Conservation (phyloP, 371 early-diverging fungal genomes). For the Mucor circinelloides region DNA sequence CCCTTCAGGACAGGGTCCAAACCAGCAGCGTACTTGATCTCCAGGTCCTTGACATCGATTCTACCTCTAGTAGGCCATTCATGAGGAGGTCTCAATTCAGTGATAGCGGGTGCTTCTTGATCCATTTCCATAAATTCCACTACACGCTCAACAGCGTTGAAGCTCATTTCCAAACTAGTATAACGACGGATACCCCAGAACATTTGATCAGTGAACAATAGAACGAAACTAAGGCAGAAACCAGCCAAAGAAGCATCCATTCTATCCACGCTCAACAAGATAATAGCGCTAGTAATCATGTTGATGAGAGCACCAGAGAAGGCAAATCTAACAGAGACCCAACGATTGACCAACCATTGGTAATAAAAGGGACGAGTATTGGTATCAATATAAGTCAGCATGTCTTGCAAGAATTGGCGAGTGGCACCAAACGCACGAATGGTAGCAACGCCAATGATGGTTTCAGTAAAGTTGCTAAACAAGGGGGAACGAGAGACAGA, state of each 20-base stretch:
- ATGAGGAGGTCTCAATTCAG: conserved; percentile 55
- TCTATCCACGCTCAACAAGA: conserved; percentile 43
- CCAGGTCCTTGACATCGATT: conserved; percentile 60
- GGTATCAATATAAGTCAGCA: conserved; percentile 51
- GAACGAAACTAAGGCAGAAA: conserved; percentile 72
- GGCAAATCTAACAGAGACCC: conserved; percentile 78
- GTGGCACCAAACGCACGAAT: conserved; percentile 70
- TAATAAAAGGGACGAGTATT: conserved; percentile 71
- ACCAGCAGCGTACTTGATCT: conserved; percentile 63
- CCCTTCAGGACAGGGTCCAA: conserved; percentile 61
- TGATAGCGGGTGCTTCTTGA: conserved; percentile 73
- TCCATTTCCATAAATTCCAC: conserved; percentile 78
- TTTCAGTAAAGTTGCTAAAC: conserved; percentile 73
- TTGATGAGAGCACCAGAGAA: conserved; percentile 67
- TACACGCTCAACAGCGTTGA: conserved; percentile 86
- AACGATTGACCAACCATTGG: conserved; percentile 79
- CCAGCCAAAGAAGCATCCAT: conserved; percentile 77
- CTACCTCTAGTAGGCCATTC: conserved; percentile 68
- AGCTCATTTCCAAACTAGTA: conserved; percentile 80
- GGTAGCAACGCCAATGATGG: conserved; percentile 53
- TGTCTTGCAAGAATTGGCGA: conserved; percentile 55
- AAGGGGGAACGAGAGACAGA: conserved; percentile 69
- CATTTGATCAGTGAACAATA: conserved; percentile 69
- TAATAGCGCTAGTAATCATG: conserved; percentile 58
- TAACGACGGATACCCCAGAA: conserved; percentile 72